Evolutionary conservation across 2,329 filamentous ascomycete genomes (phyloP).

Genomic region (Neonectria punicea): DNA sequence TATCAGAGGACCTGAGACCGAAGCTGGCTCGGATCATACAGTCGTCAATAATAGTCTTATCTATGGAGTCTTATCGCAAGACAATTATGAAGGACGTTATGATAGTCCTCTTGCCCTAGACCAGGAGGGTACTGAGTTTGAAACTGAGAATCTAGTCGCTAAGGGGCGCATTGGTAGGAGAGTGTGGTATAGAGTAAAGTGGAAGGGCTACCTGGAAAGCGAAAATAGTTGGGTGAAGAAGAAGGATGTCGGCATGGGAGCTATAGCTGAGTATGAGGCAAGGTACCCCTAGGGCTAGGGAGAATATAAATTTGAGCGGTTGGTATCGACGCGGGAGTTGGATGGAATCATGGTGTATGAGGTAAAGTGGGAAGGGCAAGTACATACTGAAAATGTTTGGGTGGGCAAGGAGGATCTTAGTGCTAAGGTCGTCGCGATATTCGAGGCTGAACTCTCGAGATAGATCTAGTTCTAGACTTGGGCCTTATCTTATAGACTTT

Average conservation of each 20-base stretch:
- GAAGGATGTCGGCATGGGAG: constrained; percentile 1
- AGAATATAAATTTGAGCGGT: too few species aligned
- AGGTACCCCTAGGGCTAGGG: too few species aligned
- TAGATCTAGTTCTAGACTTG: neutral
- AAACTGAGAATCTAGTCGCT: too few species aligned
- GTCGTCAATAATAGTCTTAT: neutral
- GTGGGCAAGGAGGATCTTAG: neutral
- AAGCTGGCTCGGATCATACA: neutral
- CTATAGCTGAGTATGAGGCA: too few species aligned
- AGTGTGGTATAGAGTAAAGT: neutral
- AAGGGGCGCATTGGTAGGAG: neutral
- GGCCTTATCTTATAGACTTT: too few species aligned
- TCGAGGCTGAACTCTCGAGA: neutral
- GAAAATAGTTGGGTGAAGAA: neutral
- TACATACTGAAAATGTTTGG: neutral
- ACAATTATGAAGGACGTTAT: too few species aligned
- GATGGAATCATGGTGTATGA: too few species aligned
- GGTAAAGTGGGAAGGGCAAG: neutral
- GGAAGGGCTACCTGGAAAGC: neutral
- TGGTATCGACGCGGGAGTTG: too few species aligned
- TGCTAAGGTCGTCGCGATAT: neutral
- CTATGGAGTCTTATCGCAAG: too few species aligned
- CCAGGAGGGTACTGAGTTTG: too few species aligned
- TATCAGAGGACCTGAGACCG: neutral
- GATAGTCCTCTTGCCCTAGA: too few species aligned